phyloP scores from a whole-genome alignment of 2,329 filamentous ascomycete species.

The Colletotrichum navitas region DNA sequence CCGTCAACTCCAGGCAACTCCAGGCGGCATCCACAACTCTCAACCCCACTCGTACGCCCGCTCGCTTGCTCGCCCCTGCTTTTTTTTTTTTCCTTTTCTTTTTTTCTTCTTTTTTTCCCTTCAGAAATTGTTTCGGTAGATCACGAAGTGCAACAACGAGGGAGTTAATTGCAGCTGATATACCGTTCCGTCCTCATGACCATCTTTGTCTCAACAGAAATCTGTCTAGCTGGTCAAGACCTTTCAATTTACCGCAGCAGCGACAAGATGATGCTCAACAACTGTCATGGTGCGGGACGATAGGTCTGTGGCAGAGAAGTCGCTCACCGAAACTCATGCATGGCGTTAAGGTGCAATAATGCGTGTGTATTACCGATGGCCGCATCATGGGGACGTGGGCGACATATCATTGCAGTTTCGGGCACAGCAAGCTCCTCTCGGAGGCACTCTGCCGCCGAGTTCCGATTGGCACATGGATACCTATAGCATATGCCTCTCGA shows the following conservation, averaged over 20 bases:
- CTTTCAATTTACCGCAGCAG: too few relatives aligned
- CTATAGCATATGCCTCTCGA: not conserved
- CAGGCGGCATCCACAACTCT: not conserved
- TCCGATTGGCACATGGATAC: not conserved
- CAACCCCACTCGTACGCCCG: not conserved
- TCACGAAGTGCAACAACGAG: not conserved
- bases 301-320: not conserved
- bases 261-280: not conserved
- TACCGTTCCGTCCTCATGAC: not conserved
- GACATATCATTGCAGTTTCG: not conserved
- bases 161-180: not conserved
- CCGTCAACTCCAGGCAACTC: too few relatives aligned
- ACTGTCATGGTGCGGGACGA: too few relatives aligned
- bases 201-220: too few relatives aligned
- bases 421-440: not conserved
- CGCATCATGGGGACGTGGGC: too few relatives aligned
- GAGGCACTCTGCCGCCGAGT: too few relatives aligned
- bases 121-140: not conserved
- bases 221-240: not conserved
- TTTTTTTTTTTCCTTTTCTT: too few relatives aligned
- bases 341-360: not conserved
- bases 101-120: too few relatives aligned
- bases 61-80: too few relatives aligned
- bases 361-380: not conserved
- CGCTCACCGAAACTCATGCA: not conserved